A percentile compares a stretch with the other conserved stretches of the same genome.
Conservation (phyloP, 2,329 filamentous ascomycete species). For the Pyrenophora seminiperda region DNA sequence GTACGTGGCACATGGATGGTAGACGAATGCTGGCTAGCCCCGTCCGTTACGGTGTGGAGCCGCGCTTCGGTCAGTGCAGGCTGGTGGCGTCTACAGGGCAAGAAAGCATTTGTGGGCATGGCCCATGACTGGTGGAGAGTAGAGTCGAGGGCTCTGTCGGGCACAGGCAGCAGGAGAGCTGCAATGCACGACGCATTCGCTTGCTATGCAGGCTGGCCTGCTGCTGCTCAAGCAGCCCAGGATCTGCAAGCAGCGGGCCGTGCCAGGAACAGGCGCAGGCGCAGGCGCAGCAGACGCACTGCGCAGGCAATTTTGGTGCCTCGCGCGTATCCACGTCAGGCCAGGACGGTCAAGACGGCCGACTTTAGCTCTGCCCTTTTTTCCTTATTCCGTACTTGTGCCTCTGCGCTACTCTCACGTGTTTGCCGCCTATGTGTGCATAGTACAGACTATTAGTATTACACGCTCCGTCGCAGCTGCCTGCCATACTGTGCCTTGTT, state of each 20-base stretch:
- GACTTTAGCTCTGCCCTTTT: conserved; percentile 2
- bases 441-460: too few relatives aligned
- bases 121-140: conserved; percentile 9
- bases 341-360: conserved; percentile 2
- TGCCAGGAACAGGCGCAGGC: conserved; percentile 21
- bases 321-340: conserved; percentile 9
- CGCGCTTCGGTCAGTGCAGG: conserved; percentile 6
- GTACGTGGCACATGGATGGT: background rate
- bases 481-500: background rate
- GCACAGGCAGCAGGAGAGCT: conserved; percentile 1
- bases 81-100: conserved; percentile 7
- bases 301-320: conserved; percentile 16
- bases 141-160: conserved; percentile 2
- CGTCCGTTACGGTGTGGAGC: background rate
- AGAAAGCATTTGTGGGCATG: background rate
- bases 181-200: conserved; percentile 2
- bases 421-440: background rate
- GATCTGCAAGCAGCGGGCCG: conserved; percentile 24
- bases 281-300: too few relatives aligned
- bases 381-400: background rate
- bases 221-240: conserved; percentile 6
- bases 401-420: background rate
- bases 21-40: background rate
- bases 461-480: conserved; percentile 3
- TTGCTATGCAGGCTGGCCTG: conserved; percentile 6